Evolutionary conservation across 1,284 basidiomycete genomes (phyloP), one percentile per base, ranked within the genome.

Genomic region (Afroboletus lepidellus): DNA sequence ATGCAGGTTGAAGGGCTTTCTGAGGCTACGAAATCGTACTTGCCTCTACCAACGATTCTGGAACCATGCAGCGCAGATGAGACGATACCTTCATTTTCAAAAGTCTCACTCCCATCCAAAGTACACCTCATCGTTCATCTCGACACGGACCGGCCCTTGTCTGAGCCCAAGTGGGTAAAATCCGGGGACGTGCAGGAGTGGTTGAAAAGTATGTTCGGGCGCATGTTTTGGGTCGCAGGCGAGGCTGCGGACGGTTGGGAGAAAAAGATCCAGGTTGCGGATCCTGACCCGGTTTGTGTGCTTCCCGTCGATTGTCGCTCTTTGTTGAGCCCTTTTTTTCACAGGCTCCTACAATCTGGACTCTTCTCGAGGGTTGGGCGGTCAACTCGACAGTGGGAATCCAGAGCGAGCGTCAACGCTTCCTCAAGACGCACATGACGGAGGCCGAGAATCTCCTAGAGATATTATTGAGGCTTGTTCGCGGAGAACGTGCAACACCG

Each of bases 101-200:
- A 79, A 59, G 72, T 72, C 11, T 62, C 72, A 23, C 66, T 78
- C 30, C 81, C 86, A 21, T 69, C 77, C 15, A 76, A 78, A 37
- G 63, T 84, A 15, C 79, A 77, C 15, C 71, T 92, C 27, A 64
- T 79, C 25, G 80, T 85, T 25, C 81, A 90, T 69, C 79, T 98
- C 51, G 95, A 98, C 70, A 89, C 83, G 52, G 84, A 83, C 37
- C 84, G 89, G 53, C 94, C 95, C 0, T 73, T 98, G 27, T 94
- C 92, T 9, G 94, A 98, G 69, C 92, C 95, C 3, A 90, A 92
- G 67, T 99, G 96, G 96, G 90, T 94, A 41, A 92, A 92, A 69
- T 90, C 89, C 4, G 94, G 95, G 41, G 92, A 95, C 66, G 82
- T 96, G 18, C 90, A 94, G 60, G 92, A 94, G 44, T 97, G 94